Conservation (phyloP, 257 asterid genomes). For the Galeopsis tetrahit region DNA sequence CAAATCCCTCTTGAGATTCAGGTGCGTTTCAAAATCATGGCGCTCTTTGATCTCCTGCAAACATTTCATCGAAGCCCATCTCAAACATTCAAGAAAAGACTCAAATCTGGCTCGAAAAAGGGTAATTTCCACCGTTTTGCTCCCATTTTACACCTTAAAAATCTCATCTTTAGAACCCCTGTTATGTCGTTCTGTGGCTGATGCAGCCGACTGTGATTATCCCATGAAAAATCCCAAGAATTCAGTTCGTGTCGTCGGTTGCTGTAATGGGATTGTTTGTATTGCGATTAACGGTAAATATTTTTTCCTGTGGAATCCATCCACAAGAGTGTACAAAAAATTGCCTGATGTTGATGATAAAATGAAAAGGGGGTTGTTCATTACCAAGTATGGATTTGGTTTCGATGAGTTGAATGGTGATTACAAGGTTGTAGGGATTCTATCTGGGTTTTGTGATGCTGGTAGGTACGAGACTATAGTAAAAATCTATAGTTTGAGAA, state of each 20-base stretch:
- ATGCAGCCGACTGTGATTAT: conserved; percentile 33
- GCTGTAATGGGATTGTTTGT: conserved; percentile 43
- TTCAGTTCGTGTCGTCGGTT: conserved; percentile 33
- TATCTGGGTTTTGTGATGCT: conserved; percentile 18
- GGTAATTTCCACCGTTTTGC: conserved; percentile 33
- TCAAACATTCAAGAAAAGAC: conserved; percentile 28
- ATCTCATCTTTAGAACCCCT: conserved; percentile 26
- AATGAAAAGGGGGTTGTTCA: conserved; percentile 19
- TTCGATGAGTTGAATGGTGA: conserved; percentile 41
- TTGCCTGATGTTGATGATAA: conserved; percentile 34
- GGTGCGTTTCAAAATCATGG: conserved; percentile 50
- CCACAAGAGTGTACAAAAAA: conserved; percentile 34
- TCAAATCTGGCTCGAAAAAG: conserved; percentile 21
- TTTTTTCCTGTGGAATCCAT: conserved; percentile 49
- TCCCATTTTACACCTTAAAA: conserved; percentile 34
- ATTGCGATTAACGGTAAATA: conserved; percentile 36
- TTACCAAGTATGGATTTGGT: conserved; percentile 48
- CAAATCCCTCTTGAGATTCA: conserved; percentile 44
- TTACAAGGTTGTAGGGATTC: conserved; percentile 46
- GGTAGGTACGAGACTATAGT: conserved; percentile 36
- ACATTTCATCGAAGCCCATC: conserved; percentile 38
- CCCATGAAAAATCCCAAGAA: conserved; percentile 39
- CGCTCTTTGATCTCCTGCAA: conserved; percentile 35
- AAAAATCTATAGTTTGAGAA: conserved; percentile 43
- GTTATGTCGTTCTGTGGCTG: conserved; percentile 3